phyloP scores from a whole-genome alignment of 176 grass and related monocot species.

The Zea luxurians region DNA sequence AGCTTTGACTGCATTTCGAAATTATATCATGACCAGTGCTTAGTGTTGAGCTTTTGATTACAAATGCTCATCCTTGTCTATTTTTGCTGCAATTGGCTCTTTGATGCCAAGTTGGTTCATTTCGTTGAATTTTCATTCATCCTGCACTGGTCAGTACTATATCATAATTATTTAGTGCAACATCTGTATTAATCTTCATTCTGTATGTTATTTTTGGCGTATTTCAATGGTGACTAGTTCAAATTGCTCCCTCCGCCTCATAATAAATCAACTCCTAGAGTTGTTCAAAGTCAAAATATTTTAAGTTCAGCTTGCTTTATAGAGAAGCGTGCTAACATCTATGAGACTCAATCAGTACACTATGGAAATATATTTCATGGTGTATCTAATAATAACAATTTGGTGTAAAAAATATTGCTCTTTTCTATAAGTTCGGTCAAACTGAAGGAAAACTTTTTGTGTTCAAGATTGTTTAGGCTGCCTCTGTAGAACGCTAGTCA shows the following conservation, averaged over 20 bases:
- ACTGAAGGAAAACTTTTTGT: background rate
- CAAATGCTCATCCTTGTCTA: background rate
- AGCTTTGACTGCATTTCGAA: constrained; percentile 20
- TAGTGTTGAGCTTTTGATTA: constrained; percentile 4
- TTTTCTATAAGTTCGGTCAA: background rate
- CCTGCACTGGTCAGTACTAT: background rate
- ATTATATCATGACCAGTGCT: constrained; percentile 10
- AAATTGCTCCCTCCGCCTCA: background rate
- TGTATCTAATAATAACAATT: background rate
- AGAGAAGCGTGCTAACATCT: background rate
- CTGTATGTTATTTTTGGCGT: background rate
- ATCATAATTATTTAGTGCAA: background rate
- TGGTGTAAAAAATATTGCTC: background rate
- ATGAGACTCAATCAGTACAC: background rate
- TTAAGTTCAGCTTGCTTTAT: background rate
- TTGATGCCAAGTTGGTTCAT: background rate
- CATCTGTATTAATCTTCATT: constrained; percentile 2
- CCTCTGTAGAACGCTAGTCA: background rate
- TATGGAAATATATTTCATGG: background rate
- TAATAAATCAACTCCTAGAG: background rate
- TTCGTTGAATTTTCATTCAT: background rate
- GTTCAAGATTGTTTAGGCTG: background rate
- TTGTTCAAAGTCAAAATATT: background rate
- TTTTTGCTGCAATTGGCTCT: constrained; percentile 25
- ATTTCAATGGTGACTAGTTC: background rate